These are phyloP conservation scores for Xylariomycetidae sp. DNA, from an alignment of 2,329 filamentous ascomycete genomes.

Conservation along the genomic window DNA sequence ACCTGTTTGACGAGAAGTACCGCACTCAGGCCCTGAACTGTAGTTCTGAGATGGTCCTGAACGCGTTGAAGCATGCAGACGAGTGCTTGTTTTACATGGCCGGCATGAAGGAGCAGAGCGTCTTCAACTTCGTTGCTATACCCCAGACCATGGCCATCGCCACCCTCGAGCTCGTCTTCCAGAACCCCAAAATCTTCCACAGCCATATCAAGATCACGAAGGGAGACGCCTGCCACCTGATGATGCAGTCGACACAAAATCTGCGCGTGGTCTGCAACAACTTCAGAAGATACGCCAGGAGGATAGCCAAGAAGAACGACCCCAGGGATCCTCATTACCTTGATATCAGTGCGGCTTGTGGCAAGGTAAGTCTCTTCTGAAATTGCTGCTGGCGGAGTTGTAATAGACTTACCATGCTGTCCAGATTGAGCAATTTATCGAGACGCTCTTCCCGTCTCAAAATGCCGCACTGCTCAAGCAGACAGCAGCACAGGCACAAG, in stretches of 20 bases:
- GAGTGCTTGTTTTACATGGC: slow-evolving; percentile 98
- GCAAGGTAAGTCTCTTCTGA: slow-evolving; percentile 69
- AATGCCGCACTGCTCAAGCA: slow-evolving; percentile 53
- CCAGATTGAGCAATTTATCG: slow-evolving; percentile 92
- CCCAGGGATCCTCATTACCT: slow-evolving; percentile 89
- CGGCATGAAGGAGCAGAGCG: slow-evolving; percentile 88
- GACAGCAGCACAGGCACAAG: slow-evolving; percentile 36
- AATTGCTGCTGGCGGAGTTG: too few species aligned
- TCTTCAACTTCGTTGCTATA: slow-evolving; percentile 98
- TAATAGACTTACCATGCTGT: too few species aligned
- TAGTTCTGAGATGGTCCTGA: slow-evolving; percentile 90
- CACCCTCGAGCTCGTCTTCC: slow-evolving; percentile 86
- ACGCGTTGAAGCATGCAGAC: slow-evolving; percentile 79
- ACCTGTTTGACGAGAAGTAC: slow-evolving; percentile 81
- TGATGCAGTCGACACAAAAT: slow-evolving; percentile 92
- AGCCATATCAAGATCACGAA: slow-evolving; percentile 95
- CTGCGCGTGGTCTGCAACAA: slow-evolving; percentile 73
- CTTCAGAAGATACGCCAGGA: slow-evolving; percentile 72
- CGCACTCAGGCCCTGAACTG: slow-evolving; percentile 74
- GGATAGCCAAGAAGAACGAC: slow-evolving; percentile 90
- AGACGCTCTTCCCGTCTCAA: slow-evolving; percentile 84
- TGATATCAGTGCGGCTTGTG: slow-evolving; percentile 85
- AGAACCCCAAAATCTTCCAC: slow-evolving; percentile 81
- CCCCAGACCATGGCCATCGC: slow-evolving; percentile 97
- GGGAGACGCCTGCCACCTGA: slow-evolving; percentile 84